Evolutionary conservation across 768 basidiomycete species (phyloP), one percentile per base, ranked within the genome.

Genomic region (Pleurotus djamor): DNA sequence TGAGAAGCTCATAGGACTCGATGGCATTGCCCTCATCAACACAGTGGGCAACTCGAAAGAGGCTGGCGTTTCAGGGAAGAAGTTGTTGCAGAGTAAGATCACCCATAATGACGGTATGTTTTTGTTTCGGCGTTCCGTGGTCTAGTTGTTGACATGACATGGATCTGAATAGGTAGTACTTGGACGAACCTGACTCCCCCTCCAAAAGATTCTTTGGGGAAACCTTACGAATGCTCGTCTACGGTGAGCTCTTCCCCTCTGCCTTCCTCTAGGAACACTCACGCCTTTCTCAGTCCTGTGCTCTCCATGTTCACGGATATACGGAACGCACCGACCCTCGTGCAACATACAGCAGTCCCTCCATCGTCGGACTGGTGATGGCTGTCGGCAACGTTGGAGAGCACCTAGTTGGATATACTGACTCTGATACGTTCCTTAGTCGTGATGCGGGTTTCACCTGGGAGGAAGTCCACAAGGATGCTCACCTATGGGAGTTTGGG

Each of bases 401-500:
- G 62, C 68, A 75, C 1, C 83, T 99, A 1, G 86, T 84, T 0
- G 76, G 86, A 0, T 99, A 99, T 74, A 81, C 78, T 3, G 91
- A 98, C 34, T 87, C 88, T 60, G 96, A 98, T 70, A 97, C 95
- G 2, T 98, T 97, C 88, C 82, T 98, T 44, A 94, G 92, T 58
- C 92, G 97, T 4, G 94, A 99, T 65, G 97, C 87, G 1, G 97
- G 97, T 7, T 97, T 97, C 74, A 94, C 92, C 0, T 99, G 97
- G 97, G 87, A 97, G 69, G 97, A 99, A 74, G 89, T 99, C 0
- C 95, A 95, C 78, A 99, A 99, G 70, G 96, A 96, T 64, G 96
- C 97, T 0, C 91, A 98, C 68, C 80, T 98, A 41, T 99, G 94
- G 94, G 95, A 96, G 70, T 98, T 96, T 66, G 96, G 96, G 33